These are phyloP conservation scores for Saccharomycopsis capsularis DNA, from an alignment of 805 yeast genomes.

Conservation along the genomic window DNA sequence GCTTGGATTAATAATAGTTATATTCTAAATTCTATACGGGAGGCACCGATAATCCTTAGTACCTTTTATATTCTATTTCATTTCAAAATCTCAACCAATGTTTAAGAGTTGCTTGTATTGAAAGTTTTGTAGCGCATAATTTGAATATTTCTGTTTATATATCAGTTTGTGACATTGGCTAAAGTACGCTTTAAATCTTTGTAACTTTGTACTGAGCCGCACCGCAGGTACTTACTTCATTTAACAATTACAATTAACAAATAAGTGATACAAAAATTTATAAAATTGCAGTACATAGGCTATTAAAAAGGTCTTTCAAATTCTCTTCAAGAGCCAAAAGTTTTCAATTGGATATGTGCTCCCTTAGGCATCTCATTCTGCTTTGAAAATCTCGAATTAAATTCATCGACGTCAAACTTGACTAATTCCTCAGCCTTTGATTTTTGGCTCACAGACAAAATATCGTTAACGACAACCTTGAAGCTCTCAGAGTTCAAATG, in stretches of 20 bases:
- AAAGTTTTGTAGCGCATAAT: too few species aligned
- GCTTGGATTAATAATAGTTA: background rate
- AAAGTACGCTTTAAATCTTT: too few species aligned
- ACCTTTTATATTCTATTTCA: background rate
- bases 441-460: conserved; percentile 35
- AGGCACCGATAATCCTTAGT: background rate
- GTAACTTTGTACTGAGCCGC: too few species aligned
- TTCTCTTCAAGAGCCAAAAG: conserved; percentile 11
- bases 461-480: conserved; percentile 38
- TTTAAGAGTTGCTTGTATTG: too few species aligned
- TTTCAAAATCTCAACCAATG: too few species aligned
- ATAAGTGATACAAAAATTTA: too few species aligned
- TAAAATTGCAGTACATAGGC: too few species aligned
- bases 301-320: background rate
- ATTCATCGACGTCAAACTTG: conserved; percentile 15
- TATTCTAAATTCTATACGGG: too few species aligned
- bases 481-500: conserved; percentile 39
- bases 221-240: too few species aligned
- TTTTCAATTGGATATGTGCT: conserved; percentile 19
- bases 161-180: too few species aligned
- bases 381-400: background rate
- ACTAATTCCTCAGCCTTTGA: conserved; percentile 24
- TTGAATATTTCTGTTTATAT: too few species aligned
- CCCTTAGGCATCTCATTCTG: background rate
- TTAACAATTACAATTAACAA: too few species aligned